Conservation (phyloP, 2,329 filamentous ascomycete species). For the Aspergillus floridensis region DNA sequence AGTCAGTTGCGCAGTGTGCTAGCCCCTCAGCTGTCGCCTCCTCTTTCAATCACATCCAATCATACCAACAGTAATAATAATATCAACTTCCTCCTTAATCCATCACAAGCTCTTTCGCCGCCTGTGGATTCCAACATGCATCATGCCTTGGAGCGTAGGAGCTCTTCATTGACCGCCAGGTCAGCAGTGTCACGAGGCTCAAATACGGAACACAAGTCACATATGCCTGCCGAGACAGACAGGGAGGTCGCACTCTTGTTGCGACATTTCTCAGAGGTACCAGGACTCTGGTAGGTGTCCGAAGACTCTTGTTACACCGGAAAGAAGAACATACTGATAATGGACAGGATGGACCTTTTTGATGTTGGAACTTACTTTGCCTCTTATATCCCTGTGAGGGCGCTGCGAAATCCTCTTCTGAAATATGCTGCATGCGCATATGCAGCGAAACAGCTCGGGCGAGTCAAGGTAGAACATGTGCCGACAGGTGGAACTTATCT, state of each 20-base stretch:
- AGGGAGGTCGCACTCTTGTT: slow-evolving; percentile 60
- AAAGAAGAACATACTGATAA: slow-evolving; percentile 10
- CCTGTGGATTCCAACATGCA: slow-evolving; percentile 45
- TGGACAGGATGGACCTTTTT: slow-evolving; percentile 45
- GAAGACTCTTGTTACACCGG: not conserved
- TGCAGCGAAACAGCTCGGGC: slow-evolving; percentile 60
- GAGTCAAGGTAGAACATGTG: slow-evolving; percentile 53
- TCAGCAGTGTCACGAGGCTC: slow-evolving; percentile 22
- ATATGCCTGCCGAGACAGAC: slow-evolving; percentile 42
- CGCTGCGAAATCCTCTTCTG: slow-evolving; percentile 48
- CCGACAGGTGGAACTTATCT: slow-evolving; percentile 47
- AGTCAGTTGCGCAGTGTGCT: slow-evolving; percentile 35
- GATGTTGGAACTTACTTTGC: slow-evolving; percentile 58
- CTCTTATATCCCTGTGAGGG: slow-evolving; percentile 58
- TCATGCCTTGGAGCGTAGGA: slow-evolving; percentile 26
- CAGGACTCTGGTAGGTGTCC: slow-evolving; percentile 54
- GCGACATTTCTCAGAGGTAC: slow-evolving; percentile 59
- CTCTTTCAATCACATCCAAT: slow-evolving; percentile 43
- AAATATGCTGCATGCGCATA: slow-evolving; percentile 59
- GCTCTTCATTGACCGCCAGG: slow-evolving; percentile 30
- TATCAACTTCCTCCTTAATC: slow-evolving; percentile 58
- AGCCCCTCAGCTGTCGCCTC: slow-evolving; percentile 41
- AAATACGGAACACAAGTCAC: slow-evolving; percentile 21
- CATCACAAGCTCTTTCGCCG: slow-evolving; percentile 43
- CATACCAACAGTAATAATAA: slow-evolving; percentile 42